Evolutionary conservation across 305 asterid genomes (phyloP), one percentile per base, ranked within the genome.

Genomic region (Fraxinus albicans): DNA sequence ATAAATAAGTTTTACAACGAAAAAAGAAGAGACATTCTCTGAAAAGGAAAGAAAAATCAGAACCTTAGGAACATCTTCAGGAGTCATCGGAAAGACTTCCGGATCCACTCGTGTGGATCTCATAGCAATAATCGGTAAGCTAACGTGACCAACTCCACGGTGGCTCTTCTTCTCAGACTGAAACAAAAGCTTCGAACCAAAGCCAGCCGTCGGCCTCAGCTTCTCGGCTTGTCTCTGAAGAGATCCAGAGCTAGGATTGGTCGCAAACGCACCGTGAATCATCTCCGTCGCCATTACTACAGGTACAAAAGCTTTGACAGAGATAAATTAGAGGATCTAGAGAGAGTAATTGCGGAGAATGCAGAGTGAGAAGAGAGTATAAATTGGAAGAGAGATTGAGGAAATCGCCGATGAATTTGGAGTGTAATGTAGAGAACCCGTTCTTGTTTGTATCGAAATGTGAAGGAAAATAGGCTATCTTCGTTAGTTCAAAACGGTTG

Each of bases 251-350:
- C 80, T 84, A 80, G 87, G 83, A 74, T 67, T 86, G 23, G 86
- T 81, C 77, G 85, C 84, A 83, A 91, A 83, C 25, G 97, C 81
- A 36, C 88, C 87, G 63, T 91, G 85, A 86, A 89, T 89, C 87
- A 89, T 79, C 79, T 91, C 90, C 81, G 93, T 89, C 77, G 94
- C 92, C 91, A 87, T 93, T 50, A 88, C 92, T 84, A 29, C 10
- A 29, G 33, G 35, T 31, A 38, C 63, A 12, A 78, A 13, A 78
- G 33, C 47, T 42, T 6, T 35, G 77, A 73, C 21, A 15, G 25
- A 15, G 42, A 29, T 38, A 77, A 40, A 23, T 23, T n/a, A 1
- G 63, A 21, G 3, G 31, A 79, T 29, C 35, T 8, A 67, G 44
- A 65, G 33, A 67, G 33, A 27, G 31, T 38, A 8, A 35, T 72